phyloP scores from a whole-genome alignment of 805 yeast genomes.

The Zygosaccharomyces gambellarensis region DNA sequence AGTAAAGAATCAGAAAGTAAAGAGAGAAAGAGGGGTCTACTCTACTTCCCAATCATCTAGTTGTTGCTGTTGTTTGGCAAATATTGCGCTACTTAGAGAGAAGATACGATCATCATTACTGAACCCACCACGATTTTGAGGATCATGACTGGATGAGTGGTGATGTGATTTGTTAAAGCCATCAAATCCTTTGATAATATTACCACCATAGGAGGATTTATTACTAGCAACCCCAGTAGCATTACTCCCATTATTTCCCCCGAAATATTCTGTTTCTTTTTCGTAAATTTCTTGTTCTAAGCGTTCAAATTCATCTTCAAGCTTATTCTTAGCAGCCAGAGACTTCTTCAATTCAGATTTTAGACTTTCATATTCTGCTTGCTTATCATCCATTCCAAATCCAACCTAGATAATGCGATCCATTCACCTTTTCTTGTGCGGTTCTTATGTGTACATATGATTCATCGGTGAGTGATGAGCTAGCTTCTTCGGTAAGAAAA shows the following conservation, averaged over 20 bases:
- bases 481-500: not conserved
- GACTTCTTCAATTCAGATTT: slow-evolving; percentile 62
- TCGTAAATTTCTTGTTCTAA: slow-evolving; percentile 77
- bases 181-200: slow-evolving; percentile 88
- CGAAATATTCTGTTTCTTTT: slow-evolving; percentile 71
- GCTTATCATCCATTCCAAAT: slow-evolving; percentile 19
- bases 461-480: not conserved
- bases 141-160: slow-evolving; percentile 24
- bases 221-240: slow-evolving; percentile 10
- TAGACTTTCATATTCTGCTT: slow-evolving; percentile 56
- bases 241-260: slow-evolving; percentile 51
- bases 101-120: slow-evolving; percentile 78
- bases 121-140: slow-evolving; percentile 32
- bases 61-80: slow-evolving; percentile 52
- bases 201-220: slow-evolving; percentile 40
- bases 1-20: too few relatives aligned
- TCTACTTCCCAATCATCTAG: slow-evolving; percentile 10
- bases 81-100: slow-evolving; percentile 67
- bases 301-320: slow-evolving; percentile 58
- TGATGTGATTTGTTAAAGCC: slow-evolving; percentile 52
- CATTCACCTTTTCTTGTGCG: not conserved
- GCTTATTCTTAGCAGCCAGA: slow-evolving; percentile 52
- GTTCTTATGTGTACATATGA: not conserved
- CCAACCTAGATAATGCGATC: not conserved
- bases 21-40: not conserved